These are phyloP conservation scores for Pleodorina starrii DNA, from an alignment of 139 green algal species.

Conservation along the genomic window DNA sequence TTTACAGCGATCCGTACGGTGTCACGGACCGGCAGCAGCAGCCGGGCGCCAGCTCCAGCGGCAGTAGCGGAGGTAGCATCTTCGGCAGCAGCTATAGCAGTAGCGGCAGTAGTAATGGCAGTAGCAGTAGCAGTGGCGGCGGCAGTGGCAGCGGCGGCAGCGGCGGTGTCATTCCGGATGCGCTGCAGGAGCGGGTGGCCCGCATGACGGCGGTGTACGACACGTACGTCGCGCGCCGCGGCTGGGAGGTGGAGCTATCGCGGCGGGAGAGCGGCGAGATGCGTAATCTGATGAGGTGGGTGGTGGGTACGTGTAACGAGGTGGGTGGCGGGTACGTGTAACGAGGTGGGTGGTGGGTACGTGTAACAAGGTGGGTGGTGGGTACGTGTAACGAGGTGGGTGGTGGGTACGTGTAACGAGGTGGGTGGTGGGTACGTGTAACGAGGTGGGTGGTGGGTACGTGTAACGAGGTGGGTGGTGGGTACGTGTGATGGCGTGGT, in stretches of 20 bases:
- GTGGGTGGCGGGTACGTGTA: too few relatives aligned
- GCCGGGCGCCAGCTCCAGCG: conserved; percentile 26
- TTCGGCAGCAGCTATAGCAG: neutral
- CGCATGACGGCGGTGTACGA: conserved; percentile 31
- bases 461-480: too few relatives aligned
- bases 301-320: too few relatives aligned
- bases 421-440: too few relatives aligned
- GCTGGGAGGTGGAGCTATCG: conserved; percentile 15
- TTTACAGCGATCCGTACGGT: neutral
- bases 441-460: too few relatives aligned
- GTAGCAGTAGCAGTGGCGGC: neutral
- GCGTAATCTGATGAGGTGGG: conserved; percentile 33
- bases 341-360: too few relatives aligned
- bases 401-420: too few relatives aligned
- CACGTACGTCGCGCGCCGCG: neutral
- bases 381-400: too few relatives aligned
- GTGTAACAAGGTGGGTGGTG: too few relatives aligned
- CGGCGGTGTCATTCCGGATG: neutral
- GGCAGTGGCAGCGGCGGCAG: neutral
- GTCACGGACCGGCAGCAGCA: conserved; percentile 16
- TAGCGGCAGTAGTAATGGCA: neutral
- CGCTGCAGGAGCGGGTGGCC: conserved; percentile 9
- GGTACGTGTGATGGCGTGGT: too few relatives aligned
- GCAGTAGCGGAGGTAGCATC: neutral
- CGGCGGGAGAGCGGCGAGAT: conserved; percentile 35